Conservation (phyloP, 139 green algal species). For the Nannochloris sp. region DNA sequence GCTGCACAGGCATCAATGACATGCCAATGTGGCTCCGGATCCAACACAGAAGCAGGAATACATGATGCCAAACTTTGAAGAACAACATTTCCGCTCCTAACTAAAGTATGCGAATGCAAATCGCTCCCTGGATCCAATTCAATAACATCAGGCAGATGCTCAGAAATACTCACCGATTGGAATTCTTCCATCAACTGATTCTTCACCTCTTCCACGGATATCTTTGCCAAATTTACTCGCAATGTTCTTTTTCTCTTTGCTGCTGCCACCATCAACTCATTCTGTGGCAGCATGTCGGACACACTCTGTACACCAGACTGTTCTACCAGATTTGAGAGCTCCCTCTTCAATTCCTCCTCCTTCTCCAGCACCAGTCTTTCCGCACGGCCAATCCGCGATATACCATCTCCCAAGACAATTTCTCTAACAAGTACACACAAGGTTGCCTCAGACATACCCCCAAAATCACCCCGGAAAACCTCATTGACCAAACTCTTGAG, state of each 20-base stretch:
- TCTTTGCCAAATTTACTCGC: slow-evolving; percentile 69
- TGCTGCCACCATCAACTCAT: not conserved
- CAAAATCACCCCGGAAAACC: slow-evolving; percentile 33
- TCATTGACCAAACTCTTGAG: slow-evolving; percentile 43
- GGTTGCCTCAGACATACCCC: slow-evolving; percentile 43
- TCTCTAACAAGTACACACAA: slow-evolving; percentile 63
- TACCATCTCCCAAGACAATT: slow-evolving; percentile 52
- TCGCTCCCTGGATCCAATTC: slow-evolving; percentile 72
- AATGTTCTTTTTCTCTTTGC: slow-evolving; percentile 36
- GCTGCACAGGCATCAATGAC: slow-evolving; percentile 91
- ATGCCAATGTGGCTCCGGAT: slow-evolving; percentile 58
- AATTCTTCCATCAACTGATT: slow-evolving; percentile 31
- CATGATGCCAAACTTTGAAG: slow-evolving; percentile 78
- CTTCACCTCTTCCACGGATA: slow-evolving; percentile 42
- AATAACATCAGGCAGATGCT: slow-evolving; percentile 71
- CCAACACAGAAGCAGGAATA: slow-evolving; percentile 76
- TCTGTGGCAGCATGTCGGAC: slow-evolving; percentile 19
- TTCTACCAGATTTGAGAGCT: slow-evolving; percentile 21
- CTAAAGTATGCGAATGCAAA: slow-evolving; percentile 78
- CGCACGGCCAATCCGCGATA: slow-evolving; percentile 36
- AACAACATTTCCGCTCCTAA: slow-evolving; percentile 59
- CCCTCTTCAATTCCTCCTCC: slow-evolving; percentile 14
- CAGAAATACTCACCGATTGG: not conserved
- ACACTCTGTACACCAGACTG: slow-evolving; percentile 5
- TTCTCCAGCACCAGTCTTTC: slow-evolving; percentile 43